These are phyloP conservation scores for Sclerospora graminicola DNA, from an alignment of 352 stramenopile genomes.

Conservation along the genomic window DNA sequence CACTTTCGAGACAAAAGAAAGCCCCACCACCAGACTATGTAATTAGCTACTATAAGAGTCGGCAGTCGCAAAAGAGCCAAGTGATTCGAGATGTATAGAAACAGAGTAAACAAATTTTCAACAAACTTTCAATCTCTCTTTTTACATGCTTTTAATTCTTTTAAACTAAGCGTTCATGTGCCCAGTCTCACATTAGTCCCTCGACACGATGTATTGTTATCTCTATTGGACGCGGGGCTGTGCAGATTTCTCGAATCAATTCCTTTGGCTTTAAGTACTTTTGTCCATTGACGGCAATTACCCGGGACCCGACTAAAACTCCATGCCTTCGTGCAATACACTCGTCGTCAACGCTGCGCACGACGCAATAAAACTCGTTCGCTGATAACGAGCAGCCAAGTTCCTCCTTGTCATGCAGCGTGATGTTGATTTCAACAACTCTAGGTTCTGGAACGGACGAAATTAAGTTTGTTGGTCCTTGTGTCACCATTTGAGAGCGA, in stretches of 20 bases:
- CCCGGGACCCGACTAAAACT: constrained; percentile 54
- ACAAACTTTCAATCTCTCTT: constrained; percentile 9
- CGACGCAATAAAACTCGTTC: constrained; percentile 45
- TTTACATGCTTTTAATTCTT: no score
- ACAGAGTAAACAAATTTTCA: no score
- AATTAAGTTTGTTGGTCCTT: constrained; percentile 22
- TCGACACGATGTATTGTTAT: constrained; percentile 72
- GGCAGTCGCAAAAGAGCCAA: not conserved
- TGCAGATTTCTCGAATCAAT: constrained; percentile 38
- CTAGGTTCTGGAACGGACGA: constrained; percentile 52
- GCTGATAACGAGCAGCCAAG: constrained; percentile 50
- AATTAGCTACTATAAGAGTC: constrained; percentile 42
- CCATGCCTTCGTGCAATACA: constrained; percentile 42
- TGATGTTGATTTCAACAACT: constrained; percentile 43
- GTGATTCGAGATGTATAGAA: constrained; percentile 34
- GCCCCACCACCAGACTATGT: constrained; percentile 29
- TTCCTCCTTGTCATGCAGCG: constrained; percentile 41
- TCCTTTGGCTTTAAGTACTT: constrained; percentile 38
- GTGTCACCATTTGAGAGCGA: constrained; percentile 17
- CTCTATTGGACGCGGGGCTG: constrained; percentile 39
- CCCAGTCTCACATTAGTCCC: constrained; percentile 47
- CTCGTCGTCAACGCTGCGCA: constrained; percentile 43
- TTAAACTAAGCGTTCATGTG: no score
- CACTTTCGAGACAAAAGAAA: constrained; percentile 1
- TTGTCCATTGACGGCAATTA: constrained; percentile 57